Percentiles rank a stretch among this genome's conserved stretches.
Evolutionary conservation across 495 filamentous ascomycete species (phyloP).

Genomic region (Gamarada debralockiae): DNA sequence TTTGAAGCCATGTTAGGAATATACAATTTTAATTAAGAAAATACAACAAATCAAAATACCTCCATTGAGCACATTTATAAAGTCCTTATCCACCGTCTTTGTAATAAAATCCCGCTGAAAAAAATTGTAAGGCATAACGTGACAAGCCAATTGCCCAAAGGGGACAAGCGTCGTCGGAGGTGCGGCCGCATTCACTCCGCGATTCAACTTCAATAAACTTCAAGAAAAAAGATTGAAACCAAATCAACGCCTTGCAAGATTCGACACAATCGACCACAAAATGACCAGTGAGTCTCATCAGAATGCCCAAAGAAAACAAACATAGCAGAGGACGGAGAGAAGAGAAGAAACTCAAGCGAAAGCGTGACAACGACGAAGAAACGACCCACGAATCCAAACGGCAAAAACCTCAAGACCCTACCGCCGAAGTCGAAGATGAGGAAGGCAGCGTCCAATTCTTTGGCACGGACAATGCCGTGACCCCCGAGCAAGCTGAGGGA

Average conservation of each 20-base stretch:
- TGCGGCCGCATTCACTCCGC: constrained; percentile 9
- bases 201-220: neutral
- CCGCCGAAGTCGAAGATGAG: constrained; percentile 1
- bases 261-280: neutral
- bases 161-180: neutral
- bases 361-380: constrained; percentile 31
- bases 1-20: constrained; percentile 20
- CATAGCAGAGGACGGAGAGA: constrained; percentile 61
- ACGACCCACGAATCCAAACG: constrained; percentile 23
- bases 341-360: constrained; percentile 48
- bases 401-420: constrained; percentile 22
- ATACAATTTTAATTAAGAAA: too few species aligned
- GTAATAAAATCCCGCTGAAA: too few species aligned
- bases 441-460: constrained; percentile 4
- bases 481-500: constrained; percentile 28
- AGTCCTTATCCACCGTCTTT: too few species aligned
- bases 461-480: constrained; percentile 21
- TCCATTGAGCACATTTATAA: too few species aligned
- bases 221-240: constrained; percentile 12
- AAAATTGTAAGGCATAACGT: neutral
- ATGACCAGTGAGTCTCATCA: neutral
- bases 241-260: too few species aligned
- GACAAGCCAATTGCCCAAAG: neutral
- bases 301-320: constrained; percentile 59
- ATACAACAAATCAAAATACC: too few species aligned